Conservation (phyloP, 306 rosid genomes). For the Comarum palustre region DNA sequence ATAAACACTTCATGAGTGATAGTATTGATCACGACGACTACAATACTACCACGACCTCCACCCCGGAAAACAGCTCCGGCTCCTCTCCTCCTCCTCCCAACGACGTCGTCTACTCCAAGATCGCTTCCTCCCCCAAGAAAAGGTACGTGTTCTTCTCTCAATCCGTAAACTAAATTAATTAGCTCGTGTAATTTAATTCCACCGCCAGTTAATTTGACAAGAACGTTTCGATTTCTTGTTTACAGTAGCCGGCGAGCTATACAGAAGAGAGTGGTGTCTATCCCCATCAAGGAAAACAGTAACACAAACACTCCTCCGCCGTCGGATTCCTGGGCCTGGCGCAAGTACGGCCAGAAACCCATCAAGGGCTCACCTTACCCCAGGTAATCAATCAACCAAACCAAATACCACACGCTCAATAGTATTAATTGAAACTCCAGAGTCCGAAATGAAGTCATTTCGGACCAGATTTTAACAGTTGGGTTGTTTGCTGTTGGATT, state of each 20-base stretch:
- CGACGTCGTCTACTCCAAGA: constrained; percentile 20
- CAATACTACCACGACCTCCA: constrained; percentile 11
- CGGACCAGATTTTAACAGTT: too few species aligned
- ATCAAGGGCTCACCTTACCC: constrained; percentile 99
- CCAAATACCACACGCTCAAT: not conserved
- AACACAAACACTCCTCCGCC: constrained; percentile 55
- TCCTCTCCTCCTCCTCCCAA: constrained; percentile 40
- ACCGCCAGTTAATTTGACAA: too few species aligned
- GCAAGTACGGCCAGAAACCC: constrained; percentile 96
- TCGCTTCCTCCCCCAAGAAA: constrained; percentile 51
- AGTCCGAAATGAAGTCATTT: too few species aligned
- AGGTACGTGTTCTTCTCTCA: constrained; percentile 34
- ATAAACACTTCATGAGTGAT: constrained; percentile 14
- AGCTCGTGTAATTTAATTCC: not conserved
- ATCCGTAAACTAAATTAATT: not conserved
- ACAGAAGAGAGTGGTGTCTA: constrained; percentile 72
- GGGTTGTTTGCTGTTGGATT: too few species aligned
- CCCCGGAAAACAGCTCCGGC: constrained; percentile 47
- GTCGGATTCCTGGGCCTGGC: constrained; percentile 95
- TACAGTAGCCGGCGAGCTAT: constrained; percentile 40
- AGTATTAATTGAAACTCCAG: too few species aligned
- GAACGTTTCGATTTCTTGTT: too few species aligned
- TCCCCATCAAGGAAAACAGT: constrained; percentile 69
- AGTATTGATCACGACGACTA: constrained; percentile 41
- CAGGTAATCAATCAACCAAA: constrained; percentile 38